Evolutionary conservation across 2,329 filamentous ascomycete species (phyloP).

Genomic region (Shiraia sp.): DNA sequence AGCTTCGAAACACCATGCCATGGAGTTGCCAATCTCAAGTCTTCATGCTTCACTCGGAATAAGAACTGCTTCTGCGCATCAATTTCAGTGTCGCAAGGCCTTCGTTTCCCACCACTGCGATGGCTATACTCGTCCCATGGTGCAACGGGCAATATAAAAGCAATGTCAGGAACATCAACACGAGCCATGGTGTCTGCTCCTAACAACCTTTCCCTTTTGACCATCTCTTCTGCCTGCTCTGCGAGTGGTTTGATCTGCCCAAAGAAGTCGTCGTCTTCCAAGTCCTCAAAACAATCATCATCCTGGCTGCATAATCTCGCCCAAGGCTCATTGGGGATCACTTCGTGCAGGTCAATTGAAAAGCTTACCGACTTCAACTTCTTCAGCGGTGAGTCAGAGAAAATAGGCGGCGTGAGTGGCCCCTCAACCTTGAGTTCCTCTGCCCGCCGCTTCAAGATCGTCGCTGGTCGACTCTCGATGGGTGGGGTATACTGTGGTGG

Average conservation of each 20-base stretch:
- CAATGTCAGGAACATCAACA: constrained; percentile 54
- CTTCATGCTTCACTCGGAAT: constrained; percentile 38
- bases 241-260: constrained; percentile 43
- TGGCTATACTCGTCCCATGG: constrained; percentile 52
- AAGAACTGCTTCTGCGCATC: constrained; percentile 39
- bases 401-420: constrained; percentile 50
- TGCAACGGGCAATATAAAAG: constrained; percentile 46
- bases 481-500: constrained; percentile 23
- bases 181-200: constrained; percentile 54
- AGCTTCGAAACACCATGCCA: constrained; percentile 50
- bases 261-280: constrained; percentile 39
- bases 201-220: constrained; percentile 52
- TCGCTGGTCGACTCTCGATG: constrained; percentile 16
- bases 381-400: constrained; percentile 43
- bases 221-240: constrained; percentile 35
- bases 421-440: constrained; percentile 51
- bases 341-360: constrained; percentile 39
- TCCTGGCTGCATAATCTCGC: constrained; percentile 19
- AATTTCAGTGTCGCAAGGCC: constrained; percentile 22
- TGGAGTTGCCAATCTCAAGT: constrained; percentile 29
- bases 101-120: constrained; percentile 9
- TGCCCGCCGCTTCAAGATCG: constrained; percentile 35
- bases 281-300: constrained; percentile 1
- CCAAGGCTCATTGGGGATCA: constrained; percentile 38
- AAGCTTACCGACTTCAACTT: constrained; percentile 48